Evolutionary conservation across 306 rosid genomes (phyloP), one percentile per base, ranked within the genome.

Genomic region (Inga oerstediana): DNA sequence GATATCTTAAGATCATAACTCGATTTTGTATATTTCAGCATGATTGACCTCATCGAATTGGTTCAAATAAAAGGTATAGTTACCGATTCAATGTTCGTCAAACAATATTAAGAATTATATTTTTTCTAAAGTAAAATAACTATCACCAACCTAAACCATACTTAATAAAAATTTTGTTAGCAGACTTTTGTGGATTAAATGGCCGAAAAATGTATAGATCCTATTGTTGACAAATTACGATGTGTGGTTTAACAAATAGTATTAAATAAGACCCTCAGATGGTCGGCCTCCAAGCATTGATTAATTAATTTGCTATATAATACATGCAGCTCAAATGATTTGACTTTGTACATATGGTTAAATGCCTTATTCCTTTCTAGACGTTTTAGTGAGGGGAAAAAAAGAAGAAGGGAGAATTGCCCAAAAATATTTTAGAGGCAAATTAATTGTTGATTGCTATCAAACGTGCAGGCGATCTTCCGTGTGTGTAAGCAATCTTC

Each of bases 241-340:
- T 69, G 30, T 51, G 27, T 78, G 44, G 13, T 61, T 72, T 4
- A 32, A 34, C 49, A 37, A 45, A 81, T 35, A 72, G 64, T 70
- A 76, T 52, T 71, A 83, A 83, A 58, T n/a, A 44, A 71, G 20
- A 58, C 37, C 44, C 15, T 24, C 54, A 58, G 35, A 48, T 82
- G 88, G 91, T 86, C 90, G 96, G 96, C 85, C 86, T 43, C 66
- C 66, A 74, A 69, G 68, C 45, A 48, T 64, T 2, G 13, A 61
- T 12, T 64, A 30, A 51, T 81, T 68, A 30, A 44, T 81, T 68
- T 12, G 62, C 76, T 78, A 65, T 13, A 13, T 4, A 13, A 58
- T 20, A 20, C 41, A 39, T 20, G 2, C 27, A 20, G 64, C 4
- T 20, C 24, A 56, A 8, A 56, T 20, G 11, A 56, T 56, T 56